phyloP scores from a whole-genome alignment of 83 land plant genomes.

The Picea abies region DNA sequence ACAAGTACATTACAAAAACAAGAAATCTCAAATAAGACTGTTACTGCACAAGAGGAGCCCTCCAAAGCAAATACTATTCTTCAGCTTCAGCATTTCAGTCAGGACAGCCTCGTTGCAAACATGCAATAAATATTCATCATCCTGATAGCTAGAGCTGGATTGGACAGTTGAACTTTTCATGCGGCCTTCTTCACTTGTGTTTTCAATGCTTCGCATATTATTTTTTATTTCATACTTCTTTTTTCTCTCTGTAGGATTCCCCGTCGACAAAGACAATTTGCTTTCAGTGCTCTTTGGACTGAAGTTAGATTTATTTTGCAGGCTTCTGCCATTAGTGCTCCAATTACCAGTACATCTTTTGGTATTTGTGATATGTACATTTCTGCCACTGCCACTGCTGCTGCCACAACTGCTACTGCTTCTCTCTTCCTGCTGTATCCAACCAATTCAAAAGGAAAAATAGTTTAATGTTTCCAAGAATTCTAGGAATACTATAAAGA shows the following conservation, averaged over 20 bases:
- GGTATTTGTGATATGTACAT: neutral
- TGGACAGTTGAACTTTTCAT: neutral
- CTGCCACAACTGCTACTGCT: neutral
- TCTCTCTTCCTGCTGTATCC: slow-evolving; percentile 2
- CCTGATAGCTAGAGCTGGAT: slow-evolving; percentile 5
- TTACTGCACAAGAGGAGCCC: slow-evolving; percentile 5
- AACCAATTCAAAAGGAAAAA: neutral
- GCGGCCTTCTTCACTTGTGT: neutral
- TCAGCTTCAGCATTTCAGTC: slow-evolving; percentile 1
- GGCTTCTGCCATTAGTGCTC: neutral
- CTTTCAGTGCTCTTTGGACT: neutral
- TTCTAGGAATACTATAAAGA: neutral
- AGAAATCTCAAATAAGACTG: neutral
- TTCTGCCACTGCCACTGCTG: neutral
- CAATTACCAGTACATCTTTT: neutral
- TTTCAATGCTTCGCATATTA: neutral
- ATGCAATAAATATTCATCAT: slow-evolving; percentile 1
- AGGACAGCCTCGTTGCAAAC: slow-evolving; percentile 11
- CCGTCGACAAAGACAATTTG: neutral
- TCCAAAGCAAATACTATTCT: slow-evolving; percentile 5
- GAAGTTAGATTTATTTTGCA: slow-evolving; percentile 2
- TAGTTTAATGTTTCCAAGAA: neutral
- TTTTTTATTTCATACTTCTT: neutral
- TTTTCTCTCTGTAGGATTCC: neutral
- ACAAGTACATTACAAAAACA: slow-evolving; percentile 1